These are phyloP conservation scores for Chaetomium strumarium DNA, from an alignment of 2,329 filamentous ascomycete species.

Conservation along the genomic window DNA sequence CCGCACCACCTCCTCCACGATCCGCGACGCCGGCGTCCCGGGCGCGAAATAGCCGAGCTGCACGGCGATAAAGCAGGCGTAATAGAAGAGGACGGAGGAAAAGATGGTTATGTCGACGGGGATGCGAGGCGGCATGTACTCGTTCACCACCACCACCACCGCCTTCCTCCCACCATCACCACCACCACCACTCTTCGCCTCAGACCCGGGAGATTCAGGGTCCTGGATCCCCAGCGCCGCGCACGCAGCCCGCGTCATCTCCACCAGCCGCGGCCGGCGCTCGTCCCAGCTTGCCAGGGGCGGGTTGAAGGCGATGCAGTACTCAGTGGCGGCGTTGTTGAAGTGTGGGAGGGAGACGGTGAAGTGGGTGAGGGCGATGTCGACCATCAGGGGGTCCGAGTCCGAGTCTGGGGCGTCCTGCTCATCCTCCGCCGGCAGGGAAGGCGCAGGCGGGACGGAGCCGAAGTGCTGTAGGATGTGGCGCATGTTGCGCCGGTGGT, in stretches of 20 bases:
- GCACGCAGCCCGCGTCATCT: slow-evolving; percentile 58
- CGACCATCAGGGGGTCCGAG: slow-evolving; percentile 47
- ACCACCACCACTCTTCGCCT: slow-evolving; percentile 18
- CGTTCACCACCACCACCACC: slow-evolving; percentile 35
- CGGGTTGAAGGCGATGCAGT: slow-evolving; percentile 60
- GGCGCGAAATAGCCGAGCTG: slow-evolving; percentile 44
- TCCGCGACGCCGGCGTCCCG: slow-evolving; percentile 44
- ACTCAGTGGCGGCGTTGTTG: slow-evolving; percentile 29
- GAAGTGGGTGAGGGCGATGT: slow-evolving; percentile 60
- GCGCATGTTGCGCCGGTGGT: slow-evolving; percentile 68
- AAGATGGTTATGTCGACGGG: slow-evolving; percentile 49
- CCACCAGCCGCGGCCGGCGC: slow-evolving; percentile 62
- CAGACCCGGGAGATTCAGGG: background rate
- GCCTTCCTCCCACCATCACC: slow-evolving; percentile 37
- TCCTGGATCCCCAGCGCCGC: slow-evolving; percentile 48
- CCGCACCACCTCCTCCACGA: slow-evolving; percentile 41
- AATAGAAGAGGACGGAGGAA: slow-evolving; percentile 48
- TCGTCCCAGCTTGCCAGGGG: slow-evolving; percentile 64
- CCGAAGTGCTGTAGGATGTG: slow-evolving; percentile 72
- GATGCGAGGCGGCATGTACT: slow-evolving; percentile 37
- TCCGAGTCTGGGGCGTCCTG: slow-evolving; percentile 37
- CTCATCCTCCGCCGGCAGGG: slow-evolving; percentile 23
- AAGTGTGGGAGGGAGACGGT: slow-evolving; percentile 47
- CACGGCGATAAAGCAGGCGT: slow-evolving; percentile 44
- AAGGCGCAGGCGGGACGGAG: slow-evolving; percentile 42